These are phyloP conservation scores for Tetrahymena thermophila DNA, from an alignment of 73 alveolate genomes.

Conservation along the genomic window DNA sequence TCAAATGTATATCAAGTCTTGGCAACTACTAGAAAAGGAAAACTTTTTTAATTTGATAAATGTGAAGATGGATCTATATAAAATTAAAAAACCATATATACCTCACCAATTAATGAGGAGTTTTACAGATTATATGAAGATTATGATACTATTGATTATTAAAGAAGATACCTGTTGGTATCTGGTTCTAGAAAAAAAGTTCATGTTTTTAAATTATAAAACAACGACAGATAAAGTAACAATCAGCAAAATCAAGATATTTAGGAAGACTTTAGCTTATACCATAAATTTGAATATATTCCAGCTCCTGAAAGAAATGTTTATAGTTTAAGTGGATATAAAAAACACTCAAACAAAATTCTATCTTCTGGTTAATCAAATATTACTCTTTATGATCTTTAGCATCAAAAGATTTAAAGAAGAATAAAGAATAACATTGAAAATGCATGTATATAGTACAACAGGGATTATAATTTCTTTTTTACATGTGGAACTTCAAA, in stretches of 20 bases:
- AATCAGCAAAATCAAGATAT: neutral
- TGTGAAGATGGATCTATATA: neutral
- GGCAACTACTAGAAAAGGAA: neutral
- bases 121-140: neutral
- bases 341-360: neutral
- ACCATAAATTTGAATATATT: neutral
- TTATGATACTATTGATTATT: neutral
- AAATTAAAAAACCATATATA: neutral
- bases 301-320: neutral
- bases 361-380: neutral
- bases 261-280: neutral
- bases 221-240: neutral
- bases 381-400: neutral
- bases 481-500: neutral
- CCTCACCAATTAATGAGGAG: neutral
- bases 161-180: neutral
- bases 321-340: neutral
- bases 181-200: neutral
- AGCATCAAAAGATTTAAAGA: neutral
- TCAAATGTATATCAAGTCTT: neutral
- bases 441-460: neutral
- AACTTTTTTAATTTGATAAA: neutral
- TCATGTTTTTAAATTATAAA: neutral
- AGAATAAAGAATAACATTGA: neutral
- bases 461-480: neutral